These are phyloP conservation scores for Penicillium sp. DNA, from an alignment of 2,329 filamentous ascomycete genomes.

Conservation along the genomic window DNA sequence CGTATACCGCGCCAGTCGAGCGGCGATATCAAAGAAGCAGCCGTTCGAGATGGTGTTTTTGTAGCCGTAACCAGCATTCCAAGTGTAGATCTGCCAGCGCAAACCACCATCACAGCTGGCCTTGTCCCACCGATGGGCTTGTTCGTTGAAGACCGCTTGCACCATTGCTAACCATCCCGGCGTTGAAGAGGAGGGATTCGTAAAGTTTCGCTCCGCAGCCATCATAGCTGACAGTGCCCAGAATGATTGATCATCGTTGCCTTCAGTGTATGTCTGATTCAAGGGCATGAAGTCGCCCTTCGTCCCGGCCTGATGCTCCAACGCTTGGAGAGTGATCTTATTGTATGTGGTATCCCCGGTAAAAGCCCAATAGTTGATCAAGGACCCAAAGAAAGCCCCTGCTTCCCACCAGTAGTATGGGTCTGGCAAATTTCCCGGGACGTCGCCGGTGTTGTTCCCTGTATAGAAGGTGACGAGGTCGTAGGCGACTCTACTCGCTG, in stretches of 20 bases:
- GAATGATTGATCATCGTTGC: conserved; percentile 62
- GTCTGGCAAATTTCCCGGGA: conserved; percentile 53
- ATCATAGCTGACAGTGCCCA: conserved; percentile 61
- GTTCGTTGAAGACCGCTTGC: conserved; percentile 79
- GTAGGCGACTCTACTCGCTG: conserved; percentile 47
- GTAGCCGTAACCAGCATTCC: conserved; percentile 37
- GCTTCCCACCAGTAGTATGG: conserved; percentile 53
- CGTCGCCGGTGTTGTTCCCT: conserved; percentile 50
- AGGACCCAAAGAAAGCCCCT: conserved; percentile 44
- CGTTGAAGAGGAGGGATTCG: conserved; percentile 51
- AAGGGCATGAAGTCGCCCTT: conserved; percentile 44
- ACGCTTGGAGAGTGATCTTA: conserved; percentile 37
- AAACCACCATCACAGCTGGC: conserved; percentile 70
- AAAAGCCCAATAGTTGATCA: conserved; percentile 48
- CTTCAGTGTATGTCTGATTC: conserved; percentile 47
- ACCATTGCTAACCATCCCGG: conserved; percentile 77
- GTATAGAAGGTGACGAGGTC: conserved; percentile 58
- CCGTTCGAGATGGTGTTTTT: conserved; percentile 41
- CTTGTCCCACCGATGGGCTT: conserved; percentile 70
- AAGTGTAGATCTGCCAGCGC: conserved; percentile 39
- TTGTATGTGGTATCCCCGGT: conserved; percentile 46
- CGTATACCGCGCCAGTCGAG: conserved; percentile 35
- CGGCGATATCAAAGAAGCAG: conserved; percentile 36
- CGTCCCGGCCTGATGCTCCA: conserved; percentile 42
- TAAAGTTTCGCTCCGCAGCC: conserved; percentile 53